Conservation (phyloP, 2,329 filamentous ascomycete genomes). For the Gnomoniopsis sp. region DNA sequence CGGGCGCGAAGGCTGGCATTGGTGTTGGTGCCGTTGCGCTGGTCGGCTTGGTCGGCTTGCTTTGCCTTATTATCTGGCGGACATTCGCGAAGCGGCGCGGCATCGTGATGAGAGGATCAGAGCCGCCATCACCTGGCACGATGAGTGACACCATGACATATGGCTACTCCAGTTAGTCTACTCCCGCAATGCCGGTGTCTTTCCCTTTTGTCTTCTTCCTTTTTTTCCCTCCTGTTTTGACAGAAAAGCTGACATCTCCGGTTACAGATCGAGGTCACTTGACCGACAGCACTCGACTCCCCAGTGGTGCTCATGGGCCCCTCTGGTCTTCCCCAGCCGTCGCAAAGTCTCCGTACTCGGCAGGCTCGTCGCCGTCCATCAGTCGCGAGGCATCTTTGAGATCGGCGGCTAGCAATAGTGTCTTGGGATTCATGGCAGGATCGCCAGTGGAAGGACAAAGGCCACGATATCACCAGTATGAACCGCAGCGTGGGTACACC, state of each 20-base stretch:
- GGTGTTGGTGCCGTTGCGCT: conserved; percentile 14
- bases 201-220: background rate
- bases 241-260: background rate
- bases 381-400: conserved; percentile 2
- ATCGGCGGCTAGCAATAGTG: background rate
- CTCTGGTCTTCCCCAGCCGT: background rate
- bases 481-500: background rate
- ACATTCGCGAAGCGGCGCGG: background rate
- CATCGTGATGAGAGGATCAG: conserved; percentile 6
- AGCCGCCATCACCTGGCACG: background rate
- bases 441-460: background rate
- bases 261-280: background rate
- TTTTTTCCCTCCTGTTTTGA: background rate
- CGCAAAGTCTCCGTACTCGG: background rate
- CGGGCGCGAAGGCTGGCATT: conserved; percentile 21
- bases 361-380: background rate
- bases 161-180: background rate
- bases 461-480: background rate
- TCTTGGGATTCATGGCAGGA: background rate
- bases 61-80: conserved; percentile 5
- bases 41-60: conserved; percentile 9
- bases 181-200: background rate
- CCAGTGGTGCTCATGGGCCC: background rate
- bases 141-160: background rate
- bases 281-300: background rate